Evolutionary conservation across 2,329 filamentous ascomycete genomes (phyloP), one percentile per base, ranked within the genome.

Genomic region (Alternaria alternata): DNA sequence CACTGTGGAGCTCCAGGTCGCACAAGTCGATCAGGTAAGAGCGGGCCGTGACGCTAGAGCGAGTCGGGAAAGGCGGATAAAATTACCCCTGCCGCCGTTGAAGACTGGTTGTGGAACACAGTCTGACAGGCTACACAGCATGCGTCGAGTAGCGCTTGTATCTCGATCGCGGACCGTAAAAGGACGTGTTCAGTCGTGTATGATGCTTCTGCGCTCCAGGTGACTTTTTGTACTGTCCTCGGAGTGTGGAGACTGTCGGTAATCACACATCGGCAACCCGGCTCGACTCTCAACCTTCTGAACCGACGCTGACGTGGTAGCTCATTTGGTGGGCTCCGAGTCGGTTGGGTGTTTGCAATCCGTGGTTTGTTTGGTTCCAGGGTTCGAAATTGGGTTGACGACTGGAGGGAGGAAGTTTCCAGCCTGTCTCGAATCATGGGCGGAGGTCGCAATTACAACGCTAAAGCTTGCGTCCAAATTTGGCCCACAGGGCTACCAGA

Each of bases 81-180:
- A 54, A 49, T 51, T 28, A 71, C 62, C 70, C 71, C 65, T 73
- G 70, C 64, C 30, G 61, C 69, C 65, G 68, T 70, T 73, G 55
- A 62, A 67, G 57, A 56, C 63, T 68, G 56, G 64, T 64, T 65
- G 69, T 64, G 68, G 66, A 64, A 68, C 54, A 68, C 61, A 59
- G 42, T 56, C 28, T 73, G 71, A 73, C 71, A 73, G 70, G 67
- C 64, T 62, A 69, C 66, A 72, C 66, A 67, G 61, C 67, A 69
- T 68, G 57, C 61, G 66, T 57, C 61, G 61, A 54, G 61, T 56
- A 61, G 60, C 56, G 49, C 57, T 62, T 65, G 69, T 71, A 67
- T 68, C 62, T 62, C 61, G 34, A 68, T 58, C 51, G 41, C 47
- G 30, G 54, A 62, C 63, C 49, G 57, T 55, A 62, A 57, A 53